phyloP scores from a whole-genome alignment of 1,139 yeast species.

The Petasospora fabianii region DNA sequence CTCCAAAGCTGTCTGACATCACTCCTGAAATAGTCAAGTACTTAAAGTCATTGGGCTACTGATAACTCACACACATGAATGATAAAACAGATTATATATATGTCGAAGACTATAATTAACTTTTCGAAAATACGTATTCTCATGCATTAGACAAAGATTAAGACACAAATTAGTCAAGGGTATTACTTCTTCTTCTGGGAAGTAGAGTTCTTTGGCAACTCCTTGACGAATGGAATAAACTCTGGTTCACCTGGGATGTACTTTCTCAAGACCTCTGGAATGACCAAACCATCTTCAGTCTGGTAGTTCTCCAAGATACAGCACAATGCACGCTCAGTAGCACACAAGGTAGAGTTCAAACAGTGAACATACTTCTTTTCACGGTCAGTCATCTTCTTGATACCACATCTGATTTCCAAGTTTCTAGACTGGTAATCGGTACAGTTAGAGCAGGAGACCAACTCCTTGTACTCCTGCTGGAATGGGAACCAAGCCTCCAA shows the following conservation, averaged over 20 bases:
- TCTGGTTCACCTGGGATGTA: constrained; percentile 99
- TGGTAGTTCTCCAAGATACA: constrained; percentile 97
- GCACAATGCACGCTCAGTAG: constrained; percentile 97
- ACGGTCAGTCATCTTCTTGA: constrained; percentile 90
- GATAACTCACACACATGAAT: no score
- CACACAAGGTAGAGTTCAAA: constrained; percentile 94
- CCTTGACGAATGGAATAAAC: constrained; percentile 85
- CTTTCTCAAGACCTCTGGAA: constrained; percentile 93
- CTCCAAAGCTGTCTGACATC: constrained; percentile 1
- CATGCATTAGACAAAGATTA: no score
- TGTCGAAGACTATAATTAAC: no score
- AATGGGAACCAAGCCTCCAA: constrained; percentile 99
- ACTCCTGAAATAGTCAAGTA: background rate
- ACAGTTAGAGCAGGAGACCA: constrained; percentile 98
- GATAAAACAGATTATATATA: no score
- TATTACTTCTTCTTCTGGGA: constrained; percentile 63
- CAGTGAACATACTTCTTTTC: constrained; percentile 99
- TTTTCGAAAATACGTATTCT: no score
- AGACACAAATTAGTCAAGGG: no score
- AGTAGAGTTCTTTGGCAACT: constrained; percentile 91
- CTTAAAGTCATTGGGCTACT: no score
- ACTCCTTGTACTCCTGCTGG: constrained; percentile 97
- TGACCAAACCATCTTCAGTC: constrained; percentile 88
- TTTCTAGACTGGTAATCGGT: constrained; percentile 99
- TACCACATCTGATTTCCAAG: constrained; percentile 97